Base-by-base conservation (phyloP, 75 land plant species). In the Pinus taeda region DNA sequence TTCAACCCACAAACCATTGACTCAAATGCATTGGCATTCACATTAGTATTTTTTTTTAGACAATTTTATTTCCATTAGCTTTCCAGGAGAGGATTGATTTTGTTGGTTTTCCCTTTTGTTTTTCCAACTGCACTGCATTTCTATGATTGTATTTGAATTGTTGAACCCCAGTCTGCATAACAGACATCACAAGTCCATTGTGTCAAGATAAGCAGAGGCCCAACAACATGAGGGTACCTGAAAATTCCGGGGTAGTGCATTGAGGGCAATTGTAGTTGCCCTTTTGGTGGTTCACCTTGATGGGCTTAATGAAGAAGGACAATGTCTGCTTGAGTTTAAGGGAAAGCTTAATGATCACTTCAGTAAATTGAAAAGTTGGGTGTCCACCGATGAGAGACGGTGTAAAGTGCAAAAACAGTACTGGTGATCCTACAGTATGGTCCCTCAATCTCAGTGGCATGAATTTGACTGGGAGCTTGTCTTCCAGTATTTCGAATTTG, bases 391-490 rank as follows among this genome's bases (percentile, higher is more conserved):
- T 74, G 18, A 73, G 0, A 76, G 78, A 66, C 3, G 93, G 93
- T 21, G 71, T 91, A 33, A 4, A 14, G 4, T 91, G 93, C 57
- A 22, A 4, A 14, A 80, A 64, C 59, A 57, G 13, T 45, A 76
- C 75, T 57, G 75, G 65, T 62, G 71, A 76, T 53, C 87, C 87
- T 61, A 76, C 76, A 22, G 58, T 73, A n/a, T 15, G 57, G 74
- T 80, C 87, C 55, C 33, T 91, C 4, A 67, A 84, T 61, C 89
- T 91, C 58, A 30, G 74, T 74, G 62, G 59, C 14, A 80, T 84
- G 67, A 83, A 79, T 30, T 78, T 91, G 53, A 66, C 88, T 15
- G 93, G 93, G 33, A 76, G 8, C 57, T 61, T 91, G 15, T 82
- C 89, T 60, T 24, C 80, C 36, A 45, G 57, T 78, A 81, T 90